Evolutionary conservation across 305 asterid species (phyloP), one percentile per base, ranked within the genome.

Genomic region (Rubia peregrina): DNA sequence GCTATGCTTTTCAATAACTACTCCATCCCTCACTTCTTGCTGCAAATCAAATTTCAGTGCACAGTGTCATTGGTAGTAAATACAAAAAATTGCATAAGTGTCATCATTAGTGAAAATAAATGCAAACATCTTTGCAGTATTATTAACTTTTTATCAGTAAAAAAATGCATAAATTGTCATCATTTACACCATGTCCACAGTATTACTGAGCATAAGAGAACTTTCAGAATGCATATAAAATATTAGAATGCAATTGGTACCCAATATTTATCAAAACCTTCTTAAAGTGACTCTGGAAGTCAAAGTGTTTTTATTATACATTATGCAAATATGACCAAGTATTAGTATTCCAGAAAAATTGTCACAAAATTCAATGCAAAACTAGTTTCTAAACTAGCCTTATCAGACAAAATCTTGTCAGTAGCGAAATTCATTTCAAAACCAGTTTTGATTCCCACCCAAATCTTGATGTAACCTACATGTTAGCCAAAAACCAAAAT

Each of bases 1-100:
- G 78, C 90, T 92, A 80, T 92, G 98, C 82, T 86, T 92, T 64
- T 76, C 97, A 48, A 89, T 68, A 75, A 85, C 60, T 77, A 87
- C 76, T 74, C 80, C 88, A 61, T 92, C 98, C 61, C 87, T 88
- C 65, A 77, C 73, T 77, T 87, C 96, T 78, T 90, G 94, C 98
- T 92, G 77, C 79, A 80, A 51, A 73, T 33, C 67, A 69, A 56
- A 69, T 46, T 73, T 62, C 65, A 41, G 48, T 53, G 66, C 41
- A 48, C 48, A 63, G 42, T 10, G 44, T 67, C 74, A 78, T 42
- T 30, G 33, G 33, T 17, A 65, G 68, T 63, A 43, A 70, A 53
- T 42, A 30, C 4, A 11, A 26, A 67, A 3, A 24, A 21, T 6
- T 57, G 51, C 26, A 13, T 43, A 41, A 10, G 7, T 3, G 4